Percentiles rank a stretch among this genome's conserved stretches.
Conservation (phyloP, 306 rosid species). For the Glycine latifolia region DNA sequence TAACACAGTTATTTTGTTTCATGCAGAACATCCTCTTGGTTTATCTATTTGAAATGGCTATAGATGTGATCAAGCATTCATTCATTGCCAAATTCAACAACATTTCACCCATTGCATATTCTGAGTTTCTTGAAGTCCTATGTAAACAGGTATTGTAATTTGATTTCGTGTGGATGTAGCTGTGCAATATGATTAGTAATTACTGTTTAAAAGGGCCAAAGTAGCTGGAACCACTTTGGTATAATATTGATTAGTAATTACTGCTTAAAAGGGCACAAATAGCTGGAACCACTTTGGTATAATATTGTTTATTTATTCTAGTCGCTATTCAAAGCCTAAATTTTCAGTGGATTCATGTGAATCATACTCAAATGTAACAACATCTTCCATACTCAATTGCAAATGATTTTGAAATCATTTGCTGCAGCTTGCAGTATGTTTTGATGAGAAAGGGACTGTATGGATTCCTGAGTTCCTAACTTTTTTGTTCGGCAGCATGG, state of each 20-base stretch:
- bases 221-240: not conserved
- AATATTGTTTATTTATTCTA: not conserved
- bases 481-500: not conserved
- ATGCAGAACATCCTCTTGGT: conserved; percentile 82
- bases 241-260: conserved; percentile 19
- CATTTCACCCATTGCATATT: conserved; percentile 80
- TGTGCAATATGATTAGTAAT: conserved; percentile 13
- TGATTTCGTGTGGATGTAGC: conserved; percentile 24
- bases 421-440: conserved; percentile 5
- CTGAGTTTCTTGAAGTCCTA: conserved; percentile 96
- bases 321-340: conserved; percentile 10
- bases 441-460: not conserved
- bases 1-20: conserved; percentile 48
- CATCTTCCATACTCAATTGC: not conserved
- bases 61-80: conserved; percentile 94
- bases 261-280: conserved; percentile 5
- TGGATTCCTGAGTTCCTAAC: not conserved
- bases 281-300: not conserved
- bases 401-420: conserved; percentile 1
- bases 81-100: conserved; percentile 93
- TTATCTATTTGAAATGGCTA: conserved; percentile 78
- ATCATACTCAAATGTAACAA: not conserved
- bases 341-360: conserved; percentile 24
- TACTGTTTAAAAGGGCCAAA: conserved; percentile 14
- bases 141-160: conserved; percentile 83